Evolutionary conservation across 2,329 filamentous ascomycete genomes (phyloP), one percentile per base, ranked within the genome.

Genomic region (Penicillium oxalicum): DNA sequence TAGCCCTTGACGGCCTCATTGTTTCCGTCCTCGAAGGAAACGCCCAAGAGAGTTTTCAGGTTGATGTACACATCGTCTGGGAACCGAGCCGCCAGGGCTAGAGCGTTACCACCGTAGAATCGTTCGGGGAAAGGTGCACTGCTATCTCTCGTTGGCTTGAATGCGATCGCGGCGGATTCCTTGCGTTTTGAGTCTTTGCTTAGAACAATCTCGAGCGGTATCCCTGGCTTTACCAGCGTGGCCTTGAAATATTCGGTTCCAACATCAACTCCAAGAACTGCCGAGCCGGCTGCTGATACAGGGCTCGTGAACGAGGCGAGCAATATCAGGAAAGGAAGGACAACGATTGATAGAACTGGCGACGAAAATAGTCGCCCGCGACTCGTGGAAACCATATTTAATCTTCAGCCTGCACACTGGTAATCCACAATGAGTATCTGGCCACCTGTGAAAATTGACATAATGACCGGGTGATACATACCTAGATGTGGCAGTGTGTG

Each of bases 201-300:
- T 48, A 96, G 80, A 68, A 98, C 91, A 57, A 98, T 97, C 59
- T 98, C 93, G 66, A 98, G 88, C 9, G 93, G 93, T 45, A 95
- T 91, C 52, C 93, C 93, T 2, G 93, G 93, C 74, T 97, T 97
- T 53, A 98, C 91, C 37, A 98, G 81, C 11, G 88, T 84, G 27
- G 91, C 91, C 76, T 97, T 98, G 74, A 98, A 87, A 74, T 95
- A 96, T 69, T 95, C 89, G 48, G 93, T 96, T 59, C 93, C 93
- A 47, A 98, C 78, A 71, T 98, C 93, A 62, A 98, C 81, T 55
- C 93, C 93, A 24, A 98, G 77, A 13, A 97, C 91, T 45, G 89
- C 88, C 7, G 88, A 82, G 34, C 80, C 79, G 47, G 80, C 82
- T 48, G 79, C 80, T 49, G 80, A 77, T 45, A 79, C 77, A 52